Evolutionary conservation across 352 stramenopile genomes (phyloP).

Genomic region (Paralagenidium karlingii): DNA sequence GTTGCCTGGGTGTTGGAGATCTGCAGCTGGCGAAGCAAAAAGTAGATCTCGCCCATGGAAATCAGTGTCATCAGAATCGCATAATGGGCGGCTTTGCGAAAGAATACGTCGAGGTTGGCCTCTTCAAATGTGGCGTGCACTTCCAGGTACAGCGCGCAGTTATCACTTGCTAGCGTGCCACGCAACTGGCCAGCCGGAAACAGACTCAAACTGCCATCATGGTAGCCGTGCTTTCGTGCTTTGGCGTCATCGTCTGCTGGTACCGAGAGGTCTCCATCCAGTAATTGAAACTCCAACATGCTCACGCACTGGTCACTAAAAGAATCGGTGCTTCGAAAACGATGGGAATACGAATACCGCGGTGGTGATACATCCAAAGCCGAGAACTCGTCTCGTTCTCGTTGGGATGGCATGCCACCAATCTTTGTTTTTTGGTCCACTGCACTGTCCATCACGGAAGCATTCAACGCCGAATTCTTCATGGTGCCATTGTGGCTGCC

Average conservation of each 20-base stretch:
- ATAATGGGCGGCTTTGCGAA: slow-evolving; percentile 65
- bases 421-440: no score
- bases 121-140: slow-evolving; percentile 68
- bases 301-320: slow-evolving; percentile 77
- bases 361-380: slow-evolving; percentile 69
- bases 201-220: slow-evolving; percentile 11
- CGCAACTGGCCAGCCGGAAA: slow-evolving; percentile 32
- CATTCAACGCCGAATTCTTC: background rate
- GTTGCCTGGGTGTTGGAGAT: slow-evolving; percentile 77
- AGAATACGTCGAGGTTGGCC: slow-evolving; percentile 74
- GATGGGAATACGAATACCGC: slow-evolving; percentile 60
- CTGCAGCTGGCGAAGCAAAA: slow-evolving; percentile 73
- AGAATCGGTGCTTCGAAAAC: slow-evolving; percentile 68
- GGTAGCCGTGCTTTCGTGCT: slow-evolving; percentile 18
- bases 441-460: no score
- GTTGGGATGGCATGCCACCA: no score
- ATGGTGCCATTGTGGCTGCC: background rate
- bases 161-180: slow-evolving; percentile 59
- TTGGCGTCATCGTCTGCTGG: slow-evolving; percentile 4
- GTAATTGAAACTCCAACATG: slow-evolving; percentile 60
- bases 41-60: slow-evolving; percentile 77
- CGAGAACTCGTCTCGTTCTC: background rate
- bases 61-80: slow-evolving; percentile 80
- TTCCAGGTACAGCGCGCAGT: slow-evolving; percentile 63
- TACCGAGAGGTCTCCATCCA: slow-evolving; percentile 17